Percentiles rank a stretch among this genome's conserved stretches.
Evolutionary conservation across 139 green algal species (phyloP).

Genomic region (Tetraselmis striata): DNA sequence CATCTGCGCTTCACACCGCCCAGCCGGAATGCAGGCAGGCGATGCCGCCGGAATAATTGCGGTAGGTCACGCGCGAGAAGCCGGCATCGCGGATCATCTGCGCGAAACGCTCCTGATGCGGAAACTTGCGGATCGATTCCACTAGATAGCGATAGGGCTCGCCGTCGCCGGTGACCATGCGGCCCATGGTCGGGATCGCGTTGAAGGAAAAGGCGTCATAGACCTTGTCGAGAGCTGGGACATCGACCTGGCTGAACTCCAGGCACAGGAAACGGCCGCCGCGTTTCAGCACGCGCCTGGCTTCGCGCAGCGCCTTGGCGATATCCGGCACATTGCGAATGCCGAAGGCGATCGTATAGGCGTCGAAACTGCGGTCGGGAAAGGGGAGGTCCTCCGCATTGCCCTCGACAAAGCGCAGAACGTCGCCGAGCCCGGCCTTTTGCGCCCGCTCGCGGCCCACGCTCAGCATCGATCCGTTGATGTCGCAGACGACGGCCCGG

Average conservation of each 20-base stretch:
- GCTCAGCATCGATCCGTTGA: conserved; percentile 45
- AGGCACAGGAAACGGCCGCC: conserved; percentile 43
- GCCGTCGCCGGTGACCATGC: conserved; percentile 30
- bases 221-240: conserved; percentile 9
- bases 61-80: conserved; percentile 28
- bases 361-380: conserved; percentile 31
- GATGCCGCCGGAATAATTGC: too few relatives aligned
- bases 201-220: conserved; percentile 50
- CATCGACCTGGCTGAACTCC: conserved; percentile 38
- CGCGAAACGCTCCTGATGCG: conserved; percentile 19
- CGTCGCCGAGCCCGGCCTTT: not conserved
- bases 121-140: conserved; percentile 49
- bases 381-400: conserved; percentile 44
- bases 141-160: conserved; percentile 48
- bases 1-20: too few relatives aligned
- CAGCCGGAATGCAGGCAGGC: too few relatives aligned
- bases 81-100: conserved; percentile 33
- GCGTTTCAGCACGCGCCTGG: conserved; percentile 30
- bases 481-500: too few relatives aligned
- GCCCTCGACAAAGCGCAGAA: conserved; percentile 32
- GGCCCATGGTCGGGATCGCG: conserved; percentile 39
- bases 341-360: conserved; percentile 51
- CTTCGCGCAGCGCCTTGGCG: conserved; percentile 32
- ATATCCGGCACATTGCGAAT: conserved; percentile 43
- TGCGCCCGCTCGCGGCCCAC: conserved; percentile 27